phyloP scores from a whole-genome alignment of 2,329 filamentous ascomycete species.

The Diaporthe sp. region DNA sequence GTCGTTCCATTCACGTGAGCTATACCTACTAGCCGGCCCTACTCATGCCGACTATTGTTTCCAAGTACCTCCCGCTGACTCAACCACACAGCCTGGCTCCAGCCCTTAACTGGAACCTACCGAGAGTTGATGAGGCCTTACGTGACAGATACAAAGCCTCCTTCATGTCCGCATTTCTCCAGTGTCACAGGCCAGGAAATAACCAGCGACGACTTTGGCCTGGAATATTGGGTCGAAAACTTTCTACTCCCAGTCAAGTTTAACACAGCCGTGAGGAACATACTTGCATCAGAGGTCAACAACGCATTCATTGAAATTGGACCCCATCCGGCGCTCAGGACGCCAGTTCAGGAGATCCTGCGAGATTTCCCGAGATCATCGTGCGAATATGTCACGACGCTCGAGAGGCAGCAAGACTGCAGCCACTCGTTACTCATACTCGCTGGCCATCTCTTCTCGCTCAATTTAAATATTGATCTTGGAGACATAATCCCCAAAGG shows the following conservation, averaged over 20 bases:
- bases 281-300: neutral
- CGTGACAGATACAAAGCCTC: conserved; percentile 32
- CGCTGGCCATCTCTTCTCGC: too few relatives aligned
- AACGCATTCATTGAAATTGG: neutral
- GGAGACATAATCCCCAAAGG: neutral
- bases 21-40: too few relatives aligned
- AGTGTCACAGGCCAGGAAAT: conserved; percentile 5
- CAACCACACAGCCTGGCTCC: neutral
- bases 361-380: neutral
- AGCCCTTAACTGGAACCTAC: neutral
- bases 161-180: neutral
- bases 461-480: neutral
- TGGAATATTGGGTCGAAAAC: neutral
- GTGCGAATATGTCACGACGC: too few relatives aligned
- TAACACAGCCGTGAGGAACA: neutral
- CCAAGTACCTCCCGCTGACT: too few relatives aligned
- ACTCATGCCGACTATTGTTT: too few relatives aligned
- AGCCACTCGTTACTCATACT: too few relatives aligned
- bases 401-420: neutral
- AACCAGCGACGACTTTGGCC: neutral
- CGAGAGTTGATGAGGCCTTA: neutral
- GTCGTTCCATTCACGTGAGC: conserved; percentile 19
- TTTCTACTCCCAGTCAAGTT: neutral
- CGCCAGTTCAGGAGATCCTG: neutral
- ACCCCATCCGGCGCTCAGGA: neutral